These are phyloP conservation scores for Apiotrichum laibachii DNA, from an alignment of 1,284 basidiomycete species.

Conservation along the genomic window DNA sequence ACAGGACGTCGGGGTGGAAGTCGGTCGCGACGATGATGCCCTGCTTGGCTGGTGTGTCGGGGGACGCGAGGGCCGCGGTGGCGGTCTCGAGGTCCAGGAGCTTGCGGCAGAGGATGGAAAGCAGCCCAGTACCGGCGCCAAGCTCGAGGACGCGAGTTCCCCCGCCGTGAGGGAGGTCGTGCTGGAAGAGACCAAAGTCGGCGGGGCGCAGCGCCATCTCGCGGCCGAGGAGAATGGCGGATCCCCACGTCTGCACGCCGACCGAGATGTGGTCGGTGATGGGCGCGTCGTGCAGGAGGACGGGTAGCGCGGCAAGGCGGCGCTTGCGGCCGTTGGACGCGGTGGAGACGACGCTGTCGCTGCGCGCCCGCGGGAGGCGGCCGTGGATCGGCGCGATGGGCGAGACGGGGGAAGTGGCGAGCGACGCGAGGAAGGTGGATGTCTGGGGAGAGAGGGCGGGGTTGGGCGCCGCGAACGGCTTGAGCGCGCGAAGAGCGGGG, in stretches of 20 bases:
- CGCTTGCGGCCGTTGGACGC: not conserved
- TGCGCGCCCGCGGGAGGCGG: not conserved
- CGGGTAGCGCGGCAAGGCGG: conserved; percentile 33
- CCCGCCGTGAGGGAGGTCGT: conserved; percentile 31
- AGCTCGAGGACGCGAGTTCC: conserved; percentile 67
- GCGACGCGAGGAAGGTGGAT: conserved; percentile 33
- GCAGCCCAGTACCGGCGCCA: conserved; percentile 81
- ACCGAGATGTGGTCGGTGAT: conserved; percentile 72
- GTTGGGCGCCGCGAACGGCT: conserved; percentile 20
- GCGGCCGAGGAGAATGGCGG: conserved; percentile 75
- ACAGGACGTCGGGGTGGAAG: conserved; percentile 69
- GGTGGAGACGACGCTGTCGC: not conserved
- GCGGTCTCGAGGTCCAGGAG: conserved; percentile 55
- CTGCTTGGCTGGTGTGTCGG: conserved; percentile 3
- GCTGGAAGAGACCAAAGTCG: conserved; percentile 35
- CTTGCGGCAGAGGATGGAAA: conserved; percentile 63
- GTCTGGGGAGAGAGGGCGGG: conserved; percentile 40
- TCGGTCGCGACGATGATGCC: conserved; percentile 68
- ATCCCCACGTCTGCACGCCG: conserved; percentile 89
- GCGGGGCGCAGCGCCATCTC: conserved; percentile 64
- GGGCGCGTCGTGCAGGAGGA: conserved; percentile 69
- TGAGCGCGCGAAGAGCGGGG: conserved; percentile 26
- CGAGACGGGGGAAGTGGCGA: conserved; percentile 38
- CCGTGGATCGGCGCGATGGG: conserved; percentile 16
- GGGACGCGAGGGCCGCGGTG: not conserved